Base-by-base conservation (phyloP, 225 moss, liverwort and hornwort genomes). In the Takakia lepidozioides region DNA sequence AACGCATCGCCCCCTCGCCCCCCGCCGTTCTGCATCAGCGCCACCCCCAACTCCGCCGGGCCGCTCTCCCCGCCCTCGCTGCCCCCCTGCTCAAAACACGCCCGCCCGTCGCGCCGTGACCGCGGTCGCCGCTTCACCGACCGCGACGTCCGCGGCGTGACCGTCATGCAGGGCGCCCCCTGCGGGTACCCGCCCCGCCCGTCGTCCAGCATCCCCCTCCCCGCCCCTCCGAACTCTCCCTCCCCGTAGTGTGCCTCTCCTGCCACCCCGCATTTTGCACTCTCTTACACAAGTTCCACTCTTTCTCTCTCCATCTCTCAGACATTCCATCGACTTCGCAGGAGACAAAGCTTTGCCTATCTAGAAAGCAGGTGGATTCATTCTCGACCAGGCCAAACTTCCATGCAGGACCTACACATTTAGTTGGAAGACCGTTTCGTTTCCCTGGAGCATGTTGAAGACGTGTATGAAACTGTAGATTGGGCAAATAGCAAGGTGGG, bases 71-170 rank as follows among this genome's bases (percentile, higher is more conserved):
- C 63, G 34, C 69, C 76, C 21, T 36, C 57, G 36, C 68, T 65
- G 27, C 63, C 61, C 42, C 74, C 75, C 5, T 85, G 88, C 51
- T 93, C 93, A 59, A 84, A 86, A 51, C 83, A 93, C 17, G 86
- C 65, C 56, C 93, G 70, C 8, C 80, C 68, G 60, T 90, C 90
- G 65, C 90, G 67, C 38, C 90, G 70, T 8, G 95, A 98, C 27
- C 95, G 74, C 25, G 95, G 95, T 56, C 95, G 84, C 47, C 95
- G 80, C 46, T 90, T 98, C 38, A 87, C 77, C 19, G 87, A 90
- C 59, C 87, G 62, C 24, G 68, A 59, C 18, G 68, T 73, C 25
- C 80, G 82, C 2, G 86, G 74, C n/a, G 77, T 62, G 54, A 84
- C 69, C 5, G 84, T 61, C 37, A 81, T 70, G 70, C 76, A 79